phyloP scores from a whole-genome alignment of 2,329 filamentous ascomycete genomes.

The Nigrospora oryzae region DNA sequence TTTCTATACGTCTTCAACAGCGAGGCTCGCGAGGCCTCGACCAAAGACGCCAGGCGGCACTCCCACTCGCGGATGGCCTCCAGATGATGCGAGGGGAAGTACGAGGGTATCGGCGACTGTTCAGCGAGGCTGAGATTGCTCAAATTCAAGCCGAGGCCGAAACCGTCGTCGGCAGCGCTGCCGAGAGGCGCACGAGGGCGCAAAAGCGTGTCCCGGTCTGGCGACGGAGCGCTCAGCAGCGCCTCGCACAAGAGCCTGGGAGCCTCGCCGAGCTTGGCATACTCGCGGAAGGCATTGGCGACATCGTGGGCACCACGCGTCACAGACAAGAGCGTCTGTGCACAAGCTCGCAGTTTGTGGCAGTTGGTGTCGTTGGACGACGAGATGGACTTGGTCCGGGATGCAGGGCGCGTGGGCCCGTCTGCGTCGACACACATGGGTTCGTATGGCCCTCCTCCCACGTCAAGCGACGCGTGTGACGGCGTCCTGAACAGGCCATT shows the following conservation, averaged over 20 bases:
- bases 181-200: constrained; percentile 1
- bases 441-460: no score
- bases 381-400: background rate
- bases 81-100: constrained; percentile 23
- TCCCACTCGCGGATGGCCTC: constrained; percentile 35
- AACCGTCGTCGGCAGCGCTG: background rate
- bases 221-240: constrained; percentile 18
- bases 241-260: constrained; percentile 30
- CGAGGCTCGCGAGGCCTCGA: constrained; percentile 29
- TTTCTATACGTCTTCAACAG: constrained; percentile 35
- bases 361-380: constrained; percentile 14
- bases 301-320: constrained; percentile 16
- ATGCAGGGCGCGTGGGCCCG: no score
- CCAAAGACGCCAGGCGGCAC: constrained; percentile 29
- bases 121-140: constrained; percentile 5
- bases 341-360: constrained; percentile 17
- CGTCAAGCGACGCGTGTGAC: no score
- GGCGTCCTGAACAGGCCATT: background rate
- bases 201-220: background rate
- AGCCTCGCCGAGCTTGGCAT: constrained; percentile 29
- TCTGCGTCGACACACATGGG: no score
- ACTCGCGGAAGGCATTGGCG: constrained; percentile 35
- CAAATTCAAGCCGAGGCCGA: constrained; percentile 3
- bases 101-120: constrained; percentile 4
- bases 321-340: constrained; percentile 9